phyloP scores from a whole-genome alignment of 768 basidiomycete species.

The Phanerodontia chrysosporium region DNA sequence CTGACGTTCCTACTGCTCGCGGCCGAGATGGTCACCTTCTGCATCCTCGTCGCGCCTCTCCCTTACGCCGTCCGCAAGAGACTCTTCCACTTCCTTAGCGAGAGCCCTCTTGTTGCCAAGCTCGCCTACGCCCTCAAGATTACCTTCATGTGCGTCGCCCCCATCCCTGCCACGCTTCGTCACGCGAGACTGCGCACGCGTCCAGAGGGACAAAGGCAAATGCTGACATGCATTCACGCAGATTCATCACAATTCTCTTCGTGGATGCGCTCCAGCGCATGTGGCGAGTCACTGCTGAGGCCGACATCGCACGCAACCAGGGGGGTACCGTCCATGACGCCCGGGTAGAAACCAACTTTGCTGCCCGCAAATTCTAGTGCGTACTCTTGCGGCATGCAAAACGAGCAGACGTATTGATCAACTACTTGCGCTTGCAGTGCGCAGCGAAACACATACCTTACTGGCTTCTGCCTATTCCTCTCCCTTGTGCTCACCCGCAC shows the following conservation, averaged over 20 bases:
- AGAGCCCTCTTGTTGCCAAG: conserved; percentile 71
- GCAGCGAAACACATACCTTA: conserved; percentile 89
- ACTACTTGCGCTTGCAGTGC: conserved; percentile 41
- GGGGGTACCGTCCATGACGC: conserved; percentile 53
- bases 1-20: conserved; percentile 80
- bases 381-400: too few species aligned
- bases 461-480: conserved; percentile 92
- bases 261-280: conserved; percentile 91
- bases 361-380: conserved; percentile 92
- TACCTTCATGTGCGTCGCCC: conserved; percentile 71
- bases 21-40: conserved; percentile 85
- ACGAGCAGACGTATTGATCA: too few species aligned
- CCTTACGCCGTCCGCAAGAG: conserved; percentile 69
- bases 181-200: neutral
- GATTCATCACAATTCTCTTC: conserved; percentile 85
- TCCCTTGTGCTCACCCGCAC: conserved; percentile 91
- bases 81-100: conserved; percentile 69
- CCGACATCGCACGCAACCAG: conserved; percentile 57
- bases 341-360: conserved; percentile 80
- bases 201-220: neutral
- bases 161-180: neutral
- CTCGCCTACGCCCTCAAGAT: conserved; percentile 91
- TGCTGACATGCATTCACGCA: conserved; percentile 19
- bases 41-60: conserved; percentile 78
- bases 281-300: conserved; percentile 73